Percentiles rank a stretch among this genome's conserved stretches.
These are phyloP conservation scores for Panellus pusillus DNA, from an alignment of 768 basidiomycete species.

Conservation along the genomic window DNA sequence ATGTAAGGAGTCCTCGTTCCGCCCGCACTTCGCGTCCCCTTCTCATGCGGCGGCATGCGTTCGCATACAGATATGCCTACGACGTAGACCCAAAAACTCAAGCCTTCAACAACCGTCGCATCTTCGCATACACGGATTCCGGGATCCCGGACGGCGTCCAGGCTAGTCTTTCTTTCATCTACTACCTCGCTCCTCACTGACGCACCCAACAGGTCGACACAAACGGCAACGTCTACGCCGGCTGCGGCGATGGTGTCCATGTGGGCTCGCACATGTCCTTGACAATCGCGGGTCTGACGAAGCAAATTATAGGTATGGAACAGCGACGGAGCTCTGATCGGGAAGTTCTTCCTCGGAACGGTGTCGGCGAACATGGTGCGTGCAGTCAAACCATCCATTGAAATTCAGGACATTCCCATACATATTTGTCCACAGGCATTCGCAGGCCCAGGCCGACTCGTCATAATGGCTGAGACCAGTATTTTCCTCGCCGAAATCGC, in stretches of 20 bases:
- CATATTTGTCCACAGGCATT: constrained; percentile 7
- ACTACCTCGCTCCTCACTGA: too few relatives aligned
- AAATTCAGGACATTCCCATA: background rate
- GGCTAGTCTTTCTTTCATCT: constrained; percentile 24
- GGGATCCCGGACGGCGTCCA: constrained; percentile 64
- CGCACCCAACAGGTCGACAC: constrained; percentile 35
- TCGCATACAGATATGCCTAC: constrained; percentile 62
- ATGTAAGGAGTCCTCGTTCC: constrained; percentile 46
- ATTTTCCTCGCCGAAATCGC: constrained; percentile 25
- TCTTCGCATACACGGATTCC: constrained; percentile 67
- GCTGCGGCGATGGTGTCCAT: constrained; percentile 69
- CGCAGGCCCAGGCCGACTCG: constrained; percentile 22
- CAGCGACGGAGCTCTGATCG: constrained; percentile 53
- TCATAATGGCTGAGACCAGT: constrained; percentile 25
- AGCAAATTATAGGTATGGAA: constrained; percentile 47
- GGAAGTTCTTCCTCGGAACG: constrained; percentile 60
- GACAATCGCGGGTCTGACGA: background rate
- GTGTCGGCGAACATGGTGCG: constrained; percentile 44
- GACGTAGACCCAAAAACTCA: constrained; percentile 61
- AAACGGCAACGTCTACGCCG: constrained; percentile 64
- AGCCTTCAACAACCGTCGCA: constrained; percentile 57
- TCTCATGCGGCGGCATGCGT: too few relatives aligned
- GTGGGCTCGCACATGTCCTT: constrained; percentile 31
- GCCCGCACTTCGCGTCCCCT: background rate
- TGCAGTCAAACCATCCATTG: background rate